Conservation (phyloP, 441 rosid genomes). For the Macaranga tanarius region DNA sequence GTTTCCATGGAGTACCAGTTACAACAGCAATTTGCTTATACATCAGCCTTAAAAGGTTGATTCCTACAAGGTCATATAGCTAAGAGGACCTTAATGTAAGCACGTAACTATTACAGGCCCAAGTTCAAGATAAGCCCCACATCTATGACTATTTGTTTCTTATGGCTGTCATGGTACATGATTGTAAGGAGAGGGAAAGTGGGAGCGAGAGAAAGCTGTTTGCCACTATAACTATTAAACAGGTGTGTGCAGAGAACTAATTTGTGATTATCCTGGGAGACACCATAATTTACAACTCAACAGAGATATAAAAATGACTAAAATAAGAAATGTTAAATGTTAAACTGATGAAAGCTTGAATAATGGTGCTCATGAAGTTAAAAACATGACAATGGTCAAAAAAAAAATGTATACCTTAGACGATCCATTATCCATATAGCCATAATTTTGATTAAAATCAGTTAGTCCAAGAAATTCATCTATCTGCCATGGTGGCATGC, state of each 20-base stretch:
- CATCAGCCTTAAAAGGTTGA: neutral
- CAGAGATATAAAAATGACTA: neutral
- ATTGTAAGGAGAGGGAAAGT: too few relatives aligned
- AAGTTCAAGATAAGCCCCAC: neutral
- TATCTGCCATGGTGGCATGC: slow-evolving; percentile 70
- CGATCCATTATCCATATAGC: slow-evolving; percentile 64
- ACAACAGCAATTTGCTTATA: neutral
- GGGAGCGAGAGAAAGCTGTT: neutral
- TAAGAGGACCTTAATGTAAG: neutral
- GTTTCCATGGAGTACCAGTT: too few relatives aligned
- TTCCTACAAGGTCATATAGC: neutral
- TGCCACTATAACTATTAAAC: neutral
- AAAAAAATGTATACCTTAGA: slow-evolving; percentile 55
- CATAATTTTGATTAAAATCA: slow-evolving; percentile 57
- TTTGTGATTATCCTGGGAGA: neutral
- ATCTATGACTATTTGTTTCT: neutral
- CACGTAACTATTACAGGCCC: neutral
- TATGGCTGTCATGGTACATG: neutral
- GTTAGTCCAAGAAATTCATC: slow-evolving; percentile 68
- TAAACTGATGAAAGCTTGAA: neutral
- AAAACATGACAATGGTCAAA: neutral
- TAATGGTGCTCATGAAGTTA: neutral
- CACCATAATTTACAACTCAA: neutral
- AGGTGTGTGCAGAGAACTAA: neutral
- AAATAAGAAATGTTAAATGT: neutral